phyloP scores from a whole-genome alignment of 345 rosid species.

The Pseudoturritis turrita region DNA sequence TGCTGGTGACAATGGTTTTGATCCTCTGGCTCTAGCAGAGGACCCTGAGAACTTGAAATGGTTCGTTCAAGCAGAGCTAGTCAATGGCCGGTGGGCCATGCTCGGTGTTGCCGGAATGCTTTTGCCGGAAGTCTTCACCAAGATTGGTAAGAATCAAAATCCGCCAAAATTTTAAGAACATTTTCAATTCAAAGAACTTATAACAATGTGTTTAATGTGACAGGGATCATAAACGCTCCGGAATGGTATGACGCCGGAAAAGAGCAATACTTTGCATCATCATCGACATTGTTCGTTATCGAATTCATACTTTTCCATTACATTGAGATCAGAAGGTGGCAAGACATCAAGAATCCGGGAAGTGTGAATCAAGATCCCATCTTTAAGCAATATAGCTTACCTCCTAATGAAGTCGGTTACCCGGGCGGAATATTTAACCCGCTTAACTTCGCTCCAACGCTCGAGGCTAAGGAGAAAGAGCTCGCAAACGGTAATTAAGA shows the following conservation, averaged over 20 bases:
- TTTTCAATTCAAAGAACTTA: not conserved
- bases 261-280: constrained; percentile 81
- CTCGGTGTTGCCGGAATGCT: constrained; percentile 93
- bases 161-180: not conserved
- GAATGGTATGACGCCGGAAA: constrained; percentile 95
- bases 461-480: constrained; percentile 93
- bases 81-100: constrained; percentile 94
- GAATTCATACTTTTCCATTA: constrained; percentile 96
- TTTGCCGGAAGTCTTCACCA: constrained; percentile 87
- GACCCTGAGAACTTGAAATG: constrained; percentile 94
- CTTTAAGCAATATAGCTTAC: constrained; percentile 96
- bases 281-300: constrained; percentile 87
- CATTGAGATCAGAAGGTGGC: constrained; percentile 98
- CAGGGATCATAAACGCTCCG: constrained; percentile 61
- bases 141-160: constrained; percentile 43
- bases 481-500: constrained; percentile 67
- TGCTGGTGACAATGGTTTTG: constrained; percentile 98
- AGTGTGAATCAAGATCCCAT: constrained; percentile 97
- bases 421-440: constrained; percentile 96
- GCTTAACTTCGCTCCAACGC: constrained; percentile 77
- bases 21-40: constrained; percentile 86
- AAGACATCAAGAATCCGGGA: constrained; percentile 97
- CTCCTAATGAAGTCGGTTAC: constrained; percentile 76
- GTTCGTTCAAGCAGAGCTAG: constrained; percentile 92
- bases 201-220: not conserved